These are phyloP conservation scores for Colletotrichum brevisporum DNA, from an alignment of 2,329 filamentous ascomycete species.

Conservation along the genomic window DNA sequence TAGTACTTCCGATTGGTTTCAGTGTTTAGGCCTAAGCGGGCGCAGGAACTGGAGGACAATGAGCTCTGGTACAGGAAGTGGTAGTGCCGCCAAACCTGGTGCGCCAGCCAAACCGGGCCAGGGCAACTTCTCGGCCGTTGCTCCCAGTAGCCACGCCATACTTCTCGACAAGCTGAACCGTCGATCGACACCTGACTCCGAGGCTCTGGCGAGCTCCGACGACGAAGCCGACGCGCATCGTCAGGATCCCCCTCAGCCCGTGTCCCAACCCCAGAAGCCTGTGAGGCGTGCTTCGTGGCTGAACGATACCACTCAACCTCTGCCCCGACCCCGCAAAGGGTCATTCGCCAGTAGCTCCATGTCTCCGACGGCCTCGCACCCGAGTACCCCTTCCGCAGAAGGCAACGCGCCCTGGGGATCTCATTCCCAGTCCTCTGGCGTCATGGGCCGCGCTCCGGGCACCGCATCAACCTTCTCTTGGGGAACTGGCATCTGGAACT, in stretches of 20 bases:
- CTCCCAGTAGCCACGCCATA: conserved; percentile 73
- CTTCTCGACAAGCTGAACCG: conserved; percentile 83
- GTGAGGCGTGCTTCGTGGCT: conserved; percentile 86
- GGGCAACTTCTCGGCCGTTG: conserved; percentile 58
- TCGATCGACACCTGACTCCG: conserved; percentile 92
- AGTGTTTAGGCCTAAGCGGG: conserved; percentile 11
- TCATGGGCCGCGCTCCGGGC: conserved; percentile 63
- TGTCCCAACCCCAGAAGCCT: conserved; percentile 70
- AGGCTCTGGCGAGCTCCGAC: conserved; percentile 93
- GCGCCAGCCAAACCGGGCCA: conserved; percentile 66
- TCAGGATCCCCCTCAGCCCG: conserved; percentile 64
- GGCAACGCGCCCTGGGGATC: conserved; percentile 67
- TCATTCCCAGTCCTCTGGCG: conserved; percentile 62
- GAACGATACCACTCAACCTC: conserved; percentile 80
- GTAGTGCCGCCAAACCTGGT: conserved; percentile 62
- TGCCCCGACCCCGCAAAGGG: conserved; percentile 77
- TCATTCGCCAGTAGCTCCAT: conserved; percentile 84
- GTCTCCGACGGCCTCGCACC: conserved; percentile 84
- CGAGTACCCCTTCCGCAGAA: conserved; percentile 79
- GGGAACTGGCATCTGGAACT: conserved; percentile 88
- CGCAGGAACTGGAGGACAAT: conserved; percentile 52
- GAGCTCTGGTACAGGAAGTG: conserved; percentile 56
- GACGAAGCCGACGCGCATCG: conserved; percentile 84
- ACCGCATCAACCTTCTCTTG: conserved; percentile 72
- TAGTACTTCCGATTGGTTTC: neutral